Evolutionary conservation across 2,329 filamentous ascomycete species (phyloP), one percentile per base, ranked within the genome.

Genomic region (Arthrobotrys sphaeroides): DNA sequence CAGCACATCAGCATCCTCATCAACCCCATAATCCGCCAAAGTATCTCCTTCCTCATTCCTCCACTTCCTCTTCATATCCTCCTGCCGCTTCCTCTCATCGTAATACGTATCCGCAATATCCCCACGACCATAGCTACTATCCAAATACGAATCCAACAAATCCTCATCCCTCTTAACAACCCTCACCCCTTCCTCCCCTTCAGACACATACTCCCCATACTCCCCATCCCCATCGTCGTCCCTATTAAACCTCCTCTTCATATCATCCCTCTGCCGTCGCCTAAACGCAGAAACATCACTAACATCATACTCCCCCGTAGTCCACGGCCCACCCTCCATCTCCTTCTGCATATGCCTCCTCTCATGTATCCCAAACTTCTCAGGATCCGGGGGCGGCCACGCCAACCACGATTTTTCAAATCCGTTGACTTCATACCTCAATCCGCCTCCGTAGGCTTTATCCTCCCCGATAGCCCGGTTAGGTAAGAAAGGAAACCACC

Each of bases 1-100:
- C 26, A 81, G 16, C 51, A 86, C 85, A 74, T 93, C 90, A 0
- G 86, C 87, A 12, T 91, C 90, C 79, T 93, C 90, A 78, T 94
- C 92, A 0, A 95, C 91, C 1, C 92, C 92, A 80, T 90, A 95
- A 79, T 95, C 92, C 43, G 87, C 85, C 57, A 95, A 82, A 33
- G 88, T 85, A 80, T 94, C 91, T 0, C 91, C 92, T 61, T 94
- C 91, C 0, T 88, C 85, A 78, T 94, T 94, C 0, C 86, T 88
- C 91, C 91, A 95, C 3, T 84, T 86, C 43, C 86, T 85, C 86
- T 87, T 77, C 85, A 55, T 55, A 78, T 79, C 40, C 77, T 79
- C 78, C 65, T 64, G 73, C 72, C 12, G 79, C 42, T 79, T 77
- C 5, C 79, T 77, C 7, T 76, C 78, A 55, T 78, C 49, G 49